phyloP scores from a whole-genome alignment of 2,329 filamentous ascomycete species.

The Fusarium bactridioides region DNA sequence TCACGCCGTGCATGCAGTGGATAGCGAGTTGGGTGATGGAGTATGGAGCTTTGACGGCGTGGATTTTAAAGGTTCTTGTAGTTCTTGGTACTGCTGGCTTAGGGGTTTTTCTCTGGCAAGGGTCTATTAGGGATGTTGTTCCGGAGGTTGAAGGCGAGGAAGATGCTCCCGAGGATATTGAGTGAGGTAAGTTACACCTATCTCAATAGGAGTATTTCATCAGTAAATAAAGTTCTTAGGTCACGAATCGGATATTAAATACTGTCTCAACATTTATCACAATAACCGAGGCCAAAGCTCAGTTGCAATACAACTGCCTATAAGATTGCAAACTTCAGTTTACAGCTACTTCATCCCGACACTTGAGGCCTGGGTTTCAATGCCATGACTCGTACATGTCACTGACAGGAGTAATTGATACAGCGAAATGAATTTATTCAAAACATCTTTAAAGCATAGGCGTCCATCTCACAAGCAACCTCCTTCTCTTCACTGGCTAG shows the following conservation, averaged over 20 bases:
- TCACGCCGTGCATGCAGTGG: slow-evolving; percentile 12
- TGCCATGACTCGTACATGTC: neutral
- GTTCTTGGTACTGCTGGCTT: neutral
- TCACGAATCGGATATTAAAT: fast-evolving
- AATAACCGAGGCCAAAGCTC: fast-evolving
- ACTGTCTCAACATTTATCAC: neutral
- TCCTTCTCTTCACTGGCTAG: neutral
- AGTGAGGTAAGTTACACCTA: neutral
- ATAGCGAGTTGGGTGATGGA: neutral
- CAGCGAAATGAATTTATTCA: neutral
- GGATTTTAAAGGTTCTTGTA: neutral
- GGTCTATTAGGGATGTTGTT: neutral
- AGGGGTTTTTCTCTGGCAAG: neutral
- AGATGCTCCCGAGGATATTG: neutral
- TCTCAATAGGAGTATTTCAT: neutral
- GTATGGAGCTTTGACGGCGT: neutral
- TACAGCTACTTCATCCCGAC: neutral
- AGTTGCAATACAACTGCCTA: too few relatives aligned
- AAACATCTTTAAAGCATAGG: too few relatives aligned
- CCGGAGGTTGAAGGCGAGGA: neutral
- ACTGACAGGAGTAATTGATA: fast-evolving
- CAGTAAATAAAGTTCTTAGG: neutral
- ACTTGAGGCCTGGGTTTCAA: neutral
- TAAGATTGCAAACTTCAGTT: neutral
- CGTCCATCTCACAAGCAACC: neutral